Percentiles rank a stretch among this genome's conserved stretches.
Conservation (phyloP, 2,329 filamentous ascomycete species). For the Verticillium dahliae region DNA sequence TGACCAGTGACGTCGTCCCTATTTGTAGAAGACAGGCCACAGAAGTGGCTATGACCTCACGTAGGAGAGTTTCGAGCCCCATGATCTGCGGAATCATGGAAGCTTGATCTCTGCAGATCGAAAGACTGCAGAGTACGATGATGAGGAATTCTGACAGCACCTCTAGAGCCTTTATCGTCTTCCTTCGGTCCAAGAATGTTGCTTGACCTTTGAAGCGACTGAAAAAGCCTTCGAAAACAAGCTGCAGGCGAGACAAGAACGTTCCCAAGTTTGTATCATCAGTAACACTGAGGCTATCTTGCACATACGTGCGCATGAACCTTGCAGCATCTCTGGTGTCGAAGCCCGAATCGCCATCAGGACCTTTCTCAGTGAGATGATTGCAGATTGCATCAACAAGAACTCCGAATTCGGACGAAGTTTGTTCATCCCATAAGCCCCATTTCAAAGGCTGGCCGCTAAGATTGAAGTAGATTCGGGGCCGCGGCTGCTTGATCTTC, state of each 20-base stretch:
- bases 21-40: constrained; percentile 31
- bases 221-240: constrained; percentile 33
- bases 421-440: constrained; percentile 49
- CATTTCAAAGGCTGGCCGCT: constrained; percentile 44
- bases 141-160: constrained; percentile 29
- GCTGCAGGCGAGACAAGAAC: constrained; percentile 36
- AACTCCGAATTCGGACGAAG: constrained; percentile 56
- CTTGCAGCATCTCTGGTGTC: constrained; percentile 16
- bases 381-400: constrained; percentile 54
- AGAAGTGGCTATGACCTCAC: constrained; percentile 28
- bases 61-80: constrained; percentile 42
- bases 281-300: constrained; percentile 32
- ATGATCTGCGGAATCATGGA: constrained; percentile 27
- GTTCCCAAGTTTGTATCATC: constrained; percentile 25
- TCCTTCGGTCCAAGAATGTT: constrained; percentile 4
- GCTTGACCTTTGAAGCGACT: constrained; percentile 19
- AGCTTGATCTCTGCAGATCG: constrained; percentile 30
- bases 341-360: constrained; percentile 3
- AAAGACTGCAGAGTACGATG: constrained; percentile 25
- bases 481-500: constrained; percentile 20
- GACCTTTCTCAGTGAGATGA: constrained; percentile 18
- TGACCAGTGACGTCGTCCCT: constrained; percentile 35
- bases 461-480: constrained; percentile 35
- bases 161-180: constrained; percentile 24
- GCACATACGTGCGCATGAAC: constrained; percentile 43